Evolutionary conservation across 768 basidiomycete species (phyloP).

Genomic region (Kwoniella dendrophila): DNA sequence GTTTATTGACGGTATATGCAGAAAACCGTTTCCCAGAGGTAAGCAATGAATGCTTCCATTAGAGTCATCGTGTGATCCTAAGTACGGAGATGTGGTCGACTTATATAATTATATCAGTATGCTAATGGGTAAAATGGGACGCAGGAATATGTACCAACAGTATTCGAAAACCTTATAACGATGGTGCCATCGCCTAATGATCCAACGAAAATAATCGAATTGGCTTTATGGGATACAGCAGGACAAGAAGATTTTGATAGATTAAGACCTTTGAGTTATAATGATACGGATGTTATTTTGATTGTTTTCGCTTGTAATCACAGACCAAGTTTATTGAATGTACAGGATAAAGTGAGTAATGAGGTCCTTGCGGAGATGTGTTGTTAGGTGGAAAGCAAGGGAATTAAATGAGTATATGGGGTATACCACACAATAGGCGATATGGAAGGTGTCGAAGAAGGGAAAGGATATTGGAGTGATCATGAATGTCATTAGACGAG

Average conservation of each 20-base stretch:
- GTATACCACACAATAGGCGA: too few species aligned
- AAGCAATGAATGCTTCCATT: too few species aligned
- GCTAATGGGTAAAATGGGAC: too few species aligned
- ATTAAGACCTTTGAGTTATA: conserved; percentile 55
- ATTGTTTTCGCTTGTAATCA: conserved; percentile 57
- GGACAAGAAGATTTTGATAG: conserved; percentile 88
- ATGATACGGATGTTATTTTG: conserved; percentile 57
- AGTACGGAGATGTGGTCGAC: too few species aligned
- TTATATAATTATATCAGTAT: too few species aligned
- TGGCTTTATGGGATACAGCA: conserved; percentile 93
- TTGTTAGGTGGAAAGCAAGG: not conserved
- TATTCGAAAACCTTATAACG: conserved; percentile 55
- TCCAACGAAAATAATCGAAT: conserved; percentile 50
- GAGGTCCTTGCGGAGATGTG: not conserved
- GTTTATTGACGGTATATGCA: conserved; percentile 55
- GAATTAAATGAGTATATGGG: not conserved
- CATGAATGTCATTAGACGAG: too few species aligned
- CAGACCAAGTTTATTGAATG: conserved; percentile 55
- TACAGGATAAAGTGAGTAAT: conserved; percentile 56
- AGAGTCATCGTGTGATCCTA: too few species aligned
- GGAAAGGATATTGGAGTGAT: not conserved
- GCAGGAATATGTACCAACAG: conserved; percentile 56
- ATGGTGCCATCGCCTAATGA: conserved; percentile 52
- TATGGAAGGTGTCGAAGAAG: too few species aligned
- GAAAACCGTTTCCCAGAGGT: conserved; percentile 56